Percentiles rank a stretch among this genome's conserved stretches.
phyloP scores from a whole-genome alignment of 1,284 basidiomycete species.

The Apiotrichum gamsii region DNA sequence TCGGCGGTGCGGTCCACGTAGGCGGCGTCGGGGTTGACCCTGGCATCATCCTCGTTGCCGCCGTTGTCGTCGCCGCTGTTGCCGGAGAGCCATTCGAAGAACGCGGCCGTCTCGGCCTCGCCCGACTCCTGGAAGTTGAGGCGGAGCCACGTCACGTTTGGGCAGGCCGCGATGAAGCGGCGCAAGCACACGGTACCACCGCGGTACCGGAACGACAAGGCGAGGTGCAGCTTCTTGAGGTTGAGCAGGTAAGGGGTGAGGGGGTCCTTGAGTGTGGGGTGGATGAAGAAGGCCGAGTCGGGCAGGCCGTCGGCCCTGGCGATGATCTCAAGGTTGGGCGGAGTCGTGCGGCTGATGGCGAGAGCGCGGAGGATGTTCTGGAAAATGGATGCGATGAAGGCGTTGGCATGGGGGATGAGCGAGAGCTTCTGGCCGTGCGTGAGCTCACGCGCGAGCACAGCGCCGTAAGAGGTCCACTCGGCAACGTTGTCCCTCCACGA shows the following conservation, averaged over 20 bases:
- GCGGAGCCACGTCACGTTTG: constrained; percentile 8
- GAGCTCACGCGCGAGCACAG: neutral
- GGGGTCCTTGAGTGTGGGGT: neutral
- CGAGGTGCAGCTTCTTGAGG: constrained; percentile 10
- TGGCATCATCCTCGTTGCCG: neutral
- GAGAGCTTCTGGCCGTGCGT: neutral
- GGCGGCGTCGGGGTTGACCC: neutral
- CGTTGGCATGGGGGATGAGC: neutral
- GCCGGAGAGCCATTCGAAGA: neutral
- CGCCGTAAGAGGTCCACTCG: constrained; percentile 4
- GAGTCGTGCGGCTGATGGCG: neutral
- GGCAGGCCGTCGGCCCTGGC: neutral
- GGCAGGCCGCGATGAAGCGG: constrained; percentile 1
- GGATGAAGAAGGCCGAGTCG: neutral
- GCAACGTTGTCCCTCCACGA: no score
- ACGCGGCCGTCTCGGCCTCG: neutral
- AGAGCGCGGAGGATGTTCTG: constrained; percentile 1
- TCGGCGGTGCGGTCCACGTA: neutral
- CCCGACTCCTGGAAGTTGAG: constrained; percentile 3
- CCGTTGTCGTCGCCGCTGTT: neutral
- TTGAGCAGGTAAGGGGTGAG: neutral
- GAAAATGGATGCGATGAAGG: neutral
- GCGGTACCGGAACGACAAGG: neutral
- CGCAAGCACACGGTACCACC: neutral
- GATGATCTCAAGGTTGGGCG: constrained; percentile 6